Conservation (phyloP, 164 flowering plant species). For the Protea cynaroides region DNA sequence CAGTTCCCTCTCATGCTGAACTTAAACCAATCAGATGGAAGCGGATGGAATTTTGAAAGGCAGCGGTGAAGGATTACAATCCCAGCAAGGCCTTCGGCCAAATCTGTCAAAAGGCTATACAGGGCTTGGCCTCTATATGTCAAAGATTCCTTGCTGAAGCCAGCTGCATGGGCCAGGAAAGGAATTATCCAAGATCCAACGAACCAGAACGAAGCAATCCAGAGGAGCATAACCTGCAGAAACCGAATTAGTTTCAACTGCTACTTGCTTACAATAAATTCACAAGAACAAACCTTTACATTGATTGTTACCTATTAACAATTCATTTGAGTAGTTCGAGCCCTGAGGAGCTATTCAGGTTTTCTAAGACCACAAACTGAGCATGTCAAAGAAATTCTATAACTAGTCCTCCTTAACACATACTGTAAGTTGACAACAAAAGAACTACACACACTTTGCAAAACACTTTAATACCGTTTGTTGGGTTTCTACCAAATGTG, state of each 20-base stretch:
- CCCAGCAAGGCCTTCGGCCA: conserved; percentile 91
- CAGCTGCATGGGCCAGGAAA: conserved; percentile 69
- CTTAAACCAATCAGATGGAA: conserved; percentile 80
- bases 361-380: not conserved
- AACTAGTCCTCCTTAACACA: no score
- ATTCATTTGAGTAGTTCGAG: not conserved
- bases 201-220: conserved; percentile 94
- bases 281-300: not conserved
- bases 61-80: conserved; percentile 82
- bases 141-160: conserved; percentile 71
- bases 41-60: conserved; percentile 70
- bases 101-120: conserved; percentile 87
- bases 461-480: no score
- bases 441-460: no score
- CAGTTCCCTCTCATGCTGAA: conserved; percentile 76
- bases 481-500: no score
- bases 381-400: not conserved
- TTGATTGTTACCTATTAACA: not conserved
- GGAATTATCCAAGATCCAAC: conserved; percentile 97
- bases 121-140: conserved; percentile 93
- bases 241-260: not conserved
- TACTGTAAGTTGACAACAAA: no score
- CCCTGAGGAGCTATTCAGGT: no score
- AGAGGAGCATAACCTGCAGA: conserved; percentile 88
- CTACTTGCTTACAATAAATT: not conserved